These are phyloP conservation scores for Globisporangium barbulae DNA, from an alignment of 352 stramenopile species.

Conservation along the genomic window DNA sequence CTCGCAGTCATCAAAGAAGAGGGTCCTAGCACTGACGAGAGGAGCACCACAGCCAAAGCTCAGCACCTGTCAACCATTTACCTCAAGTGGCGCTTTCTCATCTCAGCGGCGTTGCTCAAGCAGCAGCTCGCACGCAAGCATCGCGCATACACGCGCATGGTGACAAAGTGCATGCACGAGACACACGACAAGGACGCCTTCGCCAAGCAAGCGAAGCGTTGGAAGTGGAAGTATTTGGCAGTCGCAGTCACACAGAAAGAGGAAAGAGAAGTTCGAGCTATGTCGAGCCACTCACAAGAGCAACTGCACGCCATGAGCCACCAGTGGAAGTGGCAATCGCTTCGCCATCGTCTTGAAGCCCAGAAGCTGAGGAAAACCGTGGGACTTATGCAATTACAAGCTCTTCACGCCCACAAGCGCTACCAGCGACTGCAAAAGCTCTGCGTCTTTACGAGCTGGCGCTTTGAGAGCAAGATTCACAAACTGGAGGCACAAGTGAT, in stretches of 20 bases:
- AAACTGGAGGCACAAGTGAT: conserved; percentile 14
- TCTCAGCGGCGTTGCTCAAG: background rate
- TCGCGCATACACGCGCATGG: conserved; percentile 21
- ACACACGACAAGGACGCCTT: conserved; percentile 1
- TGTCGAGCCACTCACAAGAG: background rate
- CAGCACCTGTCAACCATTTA: background rate
- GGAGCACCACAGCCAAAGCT: background rate
- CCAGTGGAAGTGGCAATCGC: conserved; percentile 22
- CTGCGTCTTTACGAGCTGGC: background rate
- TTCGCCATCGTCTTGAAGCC: conserved; percentile 19
- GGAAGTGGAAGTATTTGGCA: conserved; percentile 34
- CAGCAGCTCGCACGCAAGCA: conserved; percentile 17
- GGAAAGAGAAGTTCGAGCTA: background rate
- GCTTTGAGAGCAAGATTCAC: conserved; percentile 19
- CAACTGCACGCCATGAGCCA: background rate
- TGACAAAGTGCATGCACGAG: conserved; percentile 8
- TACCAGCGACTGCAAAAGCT: conserved; percentile 1
- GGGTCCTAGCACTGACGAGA: background rate
- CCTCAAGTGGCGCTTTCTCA: conserved; percentile 13
- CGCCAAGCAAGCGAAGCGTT: conserved; percentile 16
- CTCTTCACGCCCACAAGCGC: background rate
- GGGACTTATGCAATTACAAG: conserved; percentile 11
- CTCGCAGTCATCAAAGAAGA: background rate
- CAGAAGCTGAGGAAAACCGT: conserved; percentile 16
- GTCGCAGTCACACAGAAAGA: conserved; percentile 18